Conservation (phyloP, 768 basidiomycete genomes). For the Udeniomyces megalosporus region DNA sequence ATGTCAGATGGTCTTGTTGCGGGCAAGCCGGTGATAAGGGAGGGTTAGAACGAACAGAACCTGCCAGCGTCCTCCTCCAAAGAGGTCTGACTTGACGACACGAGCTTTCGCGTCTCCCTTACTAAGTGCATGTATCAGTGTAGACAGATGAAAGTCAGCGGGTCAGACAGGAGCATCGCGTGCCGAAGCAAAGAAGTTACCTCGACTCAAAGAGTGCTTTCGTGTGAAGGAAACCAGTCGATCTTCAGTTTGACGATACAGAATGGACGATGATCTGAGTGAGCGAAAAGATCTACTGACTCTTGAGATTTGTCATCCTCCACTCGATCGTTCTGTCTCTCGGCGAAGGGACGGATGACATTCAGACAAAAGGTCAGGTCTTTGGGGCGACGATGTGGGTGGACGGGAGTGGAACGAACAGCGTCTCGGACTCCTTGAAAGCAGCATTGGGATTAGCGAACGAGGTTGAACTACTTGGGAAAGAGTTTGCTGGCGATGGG, state of each 20-base stretch:
- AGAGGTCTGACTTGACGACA: neutral
- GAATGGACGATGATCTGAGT: too few relatives aligned
- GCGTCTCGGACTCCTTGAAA: neutral
- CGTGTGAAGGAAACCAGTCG: too few relatives aligned
- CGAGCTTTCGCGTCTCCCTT: neutral
- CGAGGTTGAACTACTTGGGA: too few relatives aligned
- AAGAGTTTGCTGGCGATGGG: too few relatives aligned
- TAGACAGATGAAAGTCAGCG: neutral
- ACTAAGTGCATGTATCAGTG: neutral
- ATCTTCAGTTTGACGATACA: too few relatives aligned
- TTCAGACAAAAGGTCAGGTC: too few relatives aligned
- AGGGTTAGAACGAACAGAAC: too few relatives aligned
- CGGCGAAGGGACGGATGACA: neutral
- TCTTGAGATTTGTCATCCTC: neutral
- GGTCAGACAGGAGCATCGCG: neutral
- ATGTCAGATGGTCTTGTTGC: too few relatives aligned
- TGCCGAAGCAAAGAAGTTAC: neutral
- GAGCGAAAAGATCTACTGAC: too few relatives aligned
- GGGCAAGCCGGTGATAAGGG: too few relatives aligned
- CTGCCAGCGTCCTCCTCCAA: neutral
- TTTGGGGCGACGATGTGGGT: neutral
- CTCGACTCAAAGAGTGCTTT: neutral
- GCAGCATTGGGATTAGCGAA: too few relatives aligned
- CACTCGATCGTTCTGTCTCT: neutral
- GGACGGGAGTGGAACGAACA: neutral